A percentile compares a stretch with the other conserved stretches of the same genome.
phyloP scores from a whole-genome alignment of 75 land plant species.

The Larix kaempferi region DNA sequence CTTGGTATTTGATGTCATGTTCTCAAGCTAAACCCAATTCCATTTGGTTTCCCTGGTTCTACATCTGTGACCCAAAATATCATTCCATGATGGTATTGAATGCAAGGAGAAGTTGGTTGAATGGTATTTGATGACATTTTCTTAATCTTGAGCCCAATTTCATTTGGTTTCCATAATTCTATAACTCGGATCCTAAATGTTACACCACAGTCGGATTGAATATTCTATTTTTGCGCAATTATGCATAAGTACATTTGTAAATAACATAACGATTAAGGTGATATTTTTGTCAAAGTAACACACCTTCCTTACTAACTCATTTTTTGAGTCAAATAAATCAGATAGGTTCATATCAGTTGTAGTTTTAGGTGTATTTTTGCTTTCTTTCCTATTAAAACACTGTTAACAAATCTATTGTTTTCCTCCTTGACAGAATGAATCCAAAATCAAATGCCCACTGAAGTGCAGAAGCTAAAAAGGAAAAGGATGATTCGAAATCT shows the following conservation, averaged over 20 bases:
- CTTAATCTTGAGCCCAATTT: too few relatives aligned
- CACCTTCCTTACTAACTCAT: background rate
- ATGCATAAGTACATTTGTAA: background rate
- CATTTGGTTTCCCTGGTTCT: too few relatives aligned
- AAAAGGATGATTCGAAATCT: conserved; percentile 1
- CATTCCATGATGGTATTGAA: conserved; percentile 19
- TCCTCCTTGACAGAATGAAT: conserved; percentile 20
- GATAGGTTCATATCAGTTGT: background rate
- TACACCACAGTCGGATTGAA: background rate
- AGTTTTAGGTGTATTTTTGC: background rate
- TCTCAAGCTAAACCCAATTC: too few relatives aligned
- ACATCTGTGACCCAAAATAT: too few relatives aligned
- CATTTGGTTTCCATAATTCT: too few relatives aligned
- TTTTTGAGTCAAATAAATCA: background rate
- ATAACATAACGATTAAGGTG: background rate
- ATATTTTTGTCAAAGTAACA: background rate
- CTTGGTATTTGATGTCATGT: too few relatives aligned
- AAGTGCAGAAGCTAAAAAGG: background rate
- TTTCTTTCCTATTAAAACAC: background rate
- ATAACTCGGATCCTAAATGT: too few relatives aligned
- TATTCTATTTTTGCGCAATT: background rate
- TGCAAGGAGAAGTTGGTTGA: conserved; percentile 10
- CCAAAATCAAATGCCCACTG: conserved; percentile 16
- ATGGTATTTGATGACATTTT: too few relatives aligned
- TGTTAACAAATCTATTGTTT: background rate